A percentile compares a stretch with the other conserved stretches of the same genome.
Evolutionary conservation across 345 rosid genomes (phyloP).

Genomic region (Melaleuca quinquenervia): DNA sequence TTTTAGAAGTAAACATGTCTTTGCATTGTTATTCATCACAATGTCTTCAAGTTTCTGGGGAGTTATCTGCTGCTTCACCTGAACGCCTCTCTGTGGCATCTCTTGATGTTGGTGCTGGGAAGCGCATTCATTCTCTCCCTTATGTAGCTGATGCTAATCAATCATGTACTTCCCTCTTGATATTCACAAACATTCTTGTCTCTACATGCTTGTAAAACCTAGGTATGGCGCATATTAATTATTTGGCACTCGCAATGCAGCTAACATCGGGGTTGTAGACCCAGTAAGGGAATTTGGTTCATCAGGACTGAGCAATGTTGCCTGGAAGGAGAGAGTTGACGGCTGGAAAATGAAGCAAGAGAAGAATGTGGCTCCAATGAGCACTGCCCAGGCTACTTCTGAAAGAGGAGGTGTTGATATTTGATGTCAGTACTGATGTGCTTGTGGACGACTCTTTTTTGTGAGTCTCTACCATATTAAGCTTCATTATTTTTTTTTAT

Average conservation of each 20-base stretch:
- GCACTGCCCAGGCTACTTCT: conserved; percentile 68
- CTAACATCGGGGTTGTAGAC: conserved; percentile 58
- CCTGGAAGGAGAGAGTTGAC: conserved; percentile 93
- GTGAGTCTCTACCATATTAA: conserved; percentile 33
- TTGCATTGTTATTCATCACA: neutral
- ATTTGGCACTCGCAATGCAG: conserved; percentile 17
- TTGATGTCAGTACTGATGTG: conserved; percentile 81
- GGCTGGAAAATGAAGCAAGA: conserved; percentile 99
- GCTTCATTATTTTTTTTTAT: neutral
- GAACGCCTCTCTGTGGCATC: conserved; percentile 83
- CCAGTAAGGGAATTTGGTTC: conserved; percentile 52
- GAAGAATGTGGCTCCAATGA: conserved; percentile 68
- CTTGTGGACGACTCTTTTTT: conserved; percentile 79
- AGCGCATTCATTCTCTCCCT: conserved; percentile 37
- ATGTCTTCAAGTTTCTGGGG: conserved; percentile 71
- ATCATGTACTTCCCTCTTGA: conserved; percentile 30
- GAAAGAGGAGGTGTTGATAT: conserved; percentile 90
- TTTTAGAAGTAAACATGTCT: neutral
- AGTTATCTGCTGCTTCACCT: conserved; percentile 95
- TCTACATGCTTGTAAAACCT: neutral
- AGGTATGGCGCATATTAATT: neutral
- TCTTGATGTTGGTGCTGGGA: conserved; percentile 48
- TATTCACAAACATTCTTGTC: neutral
- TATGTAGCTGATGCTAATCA: conserved; percentile 48
- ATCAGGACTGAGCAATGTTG: conserved; percentile 56